phyloP scores from a whole-genome alignment of 192 early-diverging fungal species.

The Entomortierella lignicola region DNA sequence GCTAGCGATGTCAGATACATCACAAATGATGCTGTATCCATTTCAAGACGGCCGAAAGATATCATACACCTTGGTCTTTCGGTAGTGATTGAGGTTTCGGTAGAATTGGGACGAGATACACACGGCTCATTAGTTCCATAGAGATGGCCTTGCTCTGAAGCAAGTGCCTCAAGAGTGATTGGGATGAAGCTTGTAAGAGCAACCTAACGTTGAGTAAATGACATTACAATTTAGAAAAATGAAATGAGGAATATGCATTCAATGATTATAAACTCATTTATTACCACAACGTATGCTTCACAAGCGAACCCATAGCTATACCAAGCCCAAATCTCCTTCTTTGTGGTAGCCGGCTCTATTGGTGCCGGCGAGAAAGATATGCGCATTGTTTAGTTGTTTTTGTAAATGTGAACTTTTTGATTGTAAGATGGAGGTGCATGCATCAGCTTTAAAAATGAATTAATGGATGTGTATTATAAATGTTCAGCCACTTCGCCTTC shows the following conservation, averaged over 20 bases:
- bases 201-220: slow-evolving; percentile 15
- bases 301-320: slow-evolving; percentile 56
- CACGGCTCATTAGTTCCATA: slow-evolving; percentile 43
- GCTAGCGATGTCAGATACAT: slow-evolving; percentile 56
- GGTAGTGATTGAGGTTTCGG: neutral
- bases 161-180: slow-evolving; percentile 51
- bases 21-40: slow-evolving; percentile 58
- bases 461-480: too few species aligned
- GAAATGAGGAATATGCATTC: neutral
- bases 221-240: neutral
- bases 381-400: slow-evolving; percentile 16
- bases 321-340: slow-evolving; percentile 49
- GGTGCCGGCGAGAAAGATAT: slow-evolving; percentile 47
- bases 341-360: slow-evolving; percentile 31
- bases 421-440: too few species aligned
- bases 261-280: neutral
- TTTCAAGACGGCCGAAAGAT: slow-evolving; percentile 37
- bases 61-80: slow-evolving; percentile 52
- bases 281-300: slow-evolving; percentile 56
- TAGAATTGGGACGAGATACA: slow-evolving; percentile 12
- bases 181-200: slow-evolving; percentile 56
- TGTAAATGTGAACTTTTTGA: too few species aligned
- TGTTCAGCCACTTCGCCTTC: too few species aligned
- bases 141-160: slow-evolving; percentile 47
- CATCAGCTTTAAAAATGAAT: too few species aligned